Evolutionary conservation across 2,329 filamentous ascomycete species (phyloP), one percentile per base, ranked within the genome.

Genomic region (Aspergillus niger): DNA sequence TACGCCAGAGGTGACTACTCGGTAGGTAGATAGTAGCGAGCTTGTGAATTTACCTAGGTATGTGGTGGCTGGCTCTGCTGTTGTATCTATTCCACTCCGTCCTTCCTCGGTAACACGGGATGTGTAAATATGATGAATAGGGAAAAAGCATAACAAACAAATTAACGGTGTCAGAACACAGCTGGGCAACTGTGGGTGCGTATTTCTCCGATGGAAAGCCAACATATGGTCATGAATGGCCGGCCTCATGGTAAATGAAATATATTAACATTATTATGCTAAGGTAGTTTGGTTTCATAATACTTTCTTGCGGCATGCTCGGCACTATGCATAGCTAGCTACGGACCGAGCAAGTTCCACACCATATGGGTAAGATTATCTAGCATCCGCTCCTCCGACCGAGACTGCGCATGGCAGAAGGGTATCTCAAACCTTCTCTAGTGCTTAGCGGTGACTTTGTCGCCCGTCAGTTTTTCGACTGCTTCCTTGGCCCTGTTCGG

Each of bases 401-500:
- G 24, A 49, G 39, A 41, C 43, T 50, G 22, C 65, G 64, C 68
- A 72, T 69, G 65, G 67, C 53, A 70, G 70, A 74, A 74, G 70
- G 72, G 73, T 75, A 70, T 76, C 66, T 74, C 74, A 77, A 74
- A 74, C 72, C 69, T 71, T 71, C 70, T 78, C 76, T 85, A 88
- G 77, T 88, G 86, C 81, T 88, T 88, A 44, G 85, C 85, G 63
- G 85, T 87, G 69, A 88, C 85, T 61, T 76, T 70, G 38, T 89
- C 86, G 69, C 86, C 86, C 41, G 86, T 89, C 70, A 86, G 75
- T 78, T 86, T 87, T 79, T 88, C 85, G 65, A 88, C 85, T 69
- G 81, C 79, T 70, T 89, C 86, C 75, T 89, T 89, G 64, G 86
- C 86, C 74, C 86, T 86, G 66, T 74, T 62, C 57, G 66, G 66